Evolutionary conservation across 1,284 basidiomycete genomes (phyloP).

Genomic region (Leccinum solheimii): DNA sequence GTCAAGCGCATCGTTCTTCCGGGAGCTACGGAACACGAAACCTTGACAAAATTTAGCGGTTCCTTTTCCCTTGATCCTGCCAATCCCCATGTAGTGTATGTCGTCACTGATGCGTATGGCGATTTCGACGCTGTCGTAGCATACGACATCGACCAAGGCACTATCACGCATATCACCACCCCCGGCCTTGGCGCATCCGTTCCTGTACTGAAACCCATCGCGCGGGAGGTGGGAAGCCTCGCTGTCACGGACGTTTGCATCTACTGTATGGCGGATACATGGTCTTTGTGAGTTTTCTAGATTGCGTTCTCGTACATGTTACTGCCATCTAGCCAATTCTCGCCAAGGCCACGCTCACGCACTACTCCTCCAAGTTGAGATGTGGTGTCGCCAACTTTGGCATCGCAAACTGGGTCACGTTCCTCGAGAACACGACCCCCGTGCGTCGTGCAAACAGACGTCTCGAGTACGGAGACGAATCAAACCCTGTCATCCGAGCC

Average conservation of each 20-base stretch:
- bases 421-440: slow-evolving; percentile 39
- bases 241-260: slow-evolving; percentile 28
- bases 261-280: slow-evolving; percentile 39
- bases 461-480: slow-evolving; percentile 40
- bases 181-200: slow-evolving; percentile 25
- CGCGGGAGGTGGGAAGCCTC: slow-evolving; percentile 31
- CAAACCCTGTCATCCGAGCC: slow-evolving; percentile 33
- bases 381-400: slow-evolving; percentile 42
- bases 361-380: slow-evolving; percentile 38
- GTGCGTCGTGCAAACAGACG: slow-evolving; percentile 35
- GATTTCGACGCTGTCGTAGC: slow-evolving; percentile 36
- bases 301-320: neutral
- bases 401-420: slow-evolving; percentile 37
- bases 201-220: slow-evolving; percentile 32
- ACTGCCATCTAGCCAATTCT: slow-evolving; percentile 2
- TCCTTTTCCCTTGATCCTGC: slow-evolving; percentile 33
- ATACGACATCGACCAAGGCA: slow-evolving; percentile 31
- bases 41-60: slow-evolving; percentile 21
- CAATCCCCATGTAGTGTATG: slow-evolving; percentile 29
- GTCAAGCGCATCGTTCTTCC: slow-evolving; percentile 35
- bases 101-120: slow-evolving; percentile 38
- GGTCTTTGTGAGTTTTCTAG: slow-evolving; percentile 32
- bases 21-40: slow-evolving; percentile 29
- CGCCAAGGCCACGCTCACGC: slow-evolving; percentile 35
- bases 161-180: slow-evolving; percentile 38